Percentiles rank a stretch among this genome's conserved stretches.
These are phyloP conservation scores for Pyrenopolyporus hunteri DNA, from an alignment of 495 filamentous ascomycete species.

Conservation along the genomic window DNA sequence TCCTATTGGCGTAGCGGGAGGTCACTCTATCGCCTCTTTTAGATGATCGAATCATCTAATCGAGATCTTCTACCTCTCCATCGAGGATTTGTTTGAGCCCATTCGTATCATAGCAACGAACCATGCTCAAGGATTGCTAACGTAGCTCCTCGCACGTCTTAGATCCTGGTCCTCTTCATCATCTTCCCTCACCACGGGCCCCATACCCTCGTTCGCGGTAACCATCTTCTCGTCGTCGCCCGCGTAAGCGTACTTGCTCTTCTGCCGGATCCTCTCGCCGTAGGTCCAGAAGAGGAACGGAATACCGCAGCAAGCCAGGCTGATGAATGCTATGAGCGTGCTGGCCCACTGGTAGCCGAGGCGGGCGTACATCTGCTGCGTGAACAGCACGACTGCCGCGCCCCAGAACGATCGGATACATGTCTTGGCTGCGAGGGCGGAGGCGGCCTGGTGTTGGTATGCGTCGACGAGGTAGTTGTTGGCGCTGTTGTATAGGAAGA, in stretches of 20 bases:
- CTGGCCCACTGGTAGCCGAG: conserved; percentile 79
- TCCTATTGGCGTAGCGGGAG: background rate
- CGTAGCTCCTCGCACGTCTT: conserved; percentile 50
- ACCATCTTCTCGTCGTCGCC: conserved; percentile 49
- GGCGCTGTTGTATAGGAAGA: conserved; percentile 83
- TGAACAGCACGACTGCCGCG: conserved; percentile 76
- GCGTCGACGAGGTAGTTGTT: conserved; percentile 84
- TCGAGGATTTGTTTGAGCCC: background rate
- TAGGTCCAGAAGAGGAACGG: conserved; percentile 79
- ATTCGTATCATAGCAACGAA: background rate
- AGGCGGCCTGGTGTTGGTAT: conserved; percentile 85
- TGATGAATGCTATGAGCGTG: conserved; percentile 71
- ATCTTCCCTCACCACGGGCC: conserved; percentile 30
- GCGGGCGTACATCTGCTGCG: conserved; percentile 76
- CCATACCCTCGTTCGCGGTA: conserved; percentile 22
- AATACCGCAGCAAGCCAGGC: conserved; percentile 74
- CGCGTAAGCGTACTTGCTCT: conserved; percentile 69
- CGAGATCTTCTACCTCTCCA: background rate
- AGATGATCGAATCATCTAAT: background rate
- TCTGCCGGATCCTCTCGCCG: conserved; percentile 68
- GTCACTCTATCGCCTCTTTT: background rate
- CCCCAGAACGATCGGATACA: conserved; percentile 82
- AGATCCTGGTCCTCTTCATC: conserved; percentile 45
- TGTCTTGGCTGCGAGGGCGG: conserved; percentile 83
- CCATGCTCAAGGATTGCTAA: conserved; percentile 48